Conservation (phyloP, 306 rosid genomes). For the Gleditsia sinensis region DNA sequence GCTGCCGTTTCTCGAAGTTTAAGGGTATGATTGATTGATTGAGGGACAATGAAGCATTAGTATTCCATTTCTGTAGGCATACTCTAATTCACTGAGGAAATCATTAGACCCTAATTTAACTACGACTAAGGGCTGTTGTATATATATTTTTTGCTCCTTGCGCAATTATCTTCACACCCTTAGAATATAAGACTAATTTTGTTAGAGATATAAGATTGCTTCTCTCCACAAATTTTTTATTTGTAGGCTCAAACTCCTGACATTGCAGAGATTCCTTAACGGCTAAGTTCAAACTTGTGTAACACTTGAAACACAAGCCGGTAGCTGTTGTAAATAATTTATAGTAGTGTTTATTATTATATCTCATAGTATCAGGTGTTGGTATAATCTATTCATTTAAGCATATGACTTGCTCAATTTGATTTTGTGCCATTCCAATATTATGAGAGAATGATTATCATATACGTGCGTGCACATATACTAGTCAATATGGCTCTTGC, state of each 20-base stretch:
- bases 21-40: background rate
- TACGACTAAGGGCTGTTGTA: too few species aligned
- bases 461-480: background rate
- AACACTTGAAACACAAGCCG: too few species aligned
- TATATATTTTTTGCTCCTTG: too few species aligned
- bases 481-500: background rate
- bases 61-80: background rate
- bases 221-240: too few species aligned
- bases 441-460: background rate
- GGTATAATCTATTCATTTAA: background rate
- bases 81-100: background rate
- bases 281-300: too few species aligned
- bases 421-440: background rate
- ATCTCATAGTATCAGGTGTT: background rate
- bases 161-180: too few species aligned
- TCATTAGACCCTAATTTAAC: background rate
- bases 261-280: too few species aligned
- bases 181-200: too few species aligned
- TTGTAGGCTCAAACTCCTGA: too few species aligned
- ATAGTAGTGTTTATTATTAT: background rate
- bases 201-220: too few species aligned
- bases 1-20: background rate
- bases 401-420: slow-evolving; percentile 1
- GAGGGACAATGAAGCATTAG: background rate
- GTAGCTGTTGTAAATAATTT: background rate